Evolutionary conservation across 2,329 filamentous ascomycete species (phyloP), one percentile per base, ranked within the genome.

Genomic region (Cercospora sp.): DNA sequence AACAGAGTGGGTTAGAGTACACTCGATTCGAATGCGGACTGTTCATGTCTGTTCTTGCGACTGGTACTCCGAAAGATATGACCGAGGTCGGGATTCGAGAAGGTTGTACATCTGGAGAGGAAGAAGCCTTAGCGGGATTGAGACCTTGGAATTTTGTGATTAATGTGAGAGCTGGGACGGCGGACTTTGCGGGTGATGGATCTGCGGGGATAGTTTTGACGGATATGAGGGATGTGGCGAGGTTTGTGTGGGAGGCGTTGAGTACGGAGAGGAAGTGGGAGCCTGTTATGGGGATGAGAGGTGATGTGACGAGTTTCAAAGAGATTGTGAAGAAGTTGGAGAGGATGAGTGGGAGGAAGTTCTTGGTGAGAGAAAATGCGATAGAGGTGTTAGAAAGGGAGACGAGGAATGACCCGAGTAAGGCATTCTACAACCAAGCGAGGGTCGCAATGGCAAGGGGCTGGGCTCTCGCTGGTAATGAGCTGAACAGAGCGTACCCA

Each of bases 141-240:
- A 66, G 75, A 2, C 80, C 79, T 1, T 77, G 79, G 60, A 75
- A 80, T 0, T 79, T 84, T 13, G 79, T 81, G 3, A 68, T 86
- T 21, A 83, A 86, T 71, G 79, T 86, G 9, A 66, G 73, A 3
- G 78, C 79, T 67, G 80, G 82, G 12, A 75, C 75, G 3, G 85
- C 85, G 0, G 83, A 80, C 10, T 82, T 86, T 21, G 85, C 85
- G 0, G 84, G 83, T 0, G 77, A 81, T 24, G 86, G 86, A 0
- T 77, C 83, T n/a, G 78, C 76, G 5, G 75, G 75, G 3, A 77
- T 84, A 8, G 74, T 79, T 3, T 83, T 85, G 73, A 87, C 84
- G 0, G 82, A 86, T 71, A 84, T 81, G 0, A 75, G 75, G 4
- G 85, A 87, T 71, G 76, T 87, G 49, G 84, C 81, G 3, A 79